Base-by-base conservation (phyloP, 73 alveolate species). In the Paramecium tetraurelia region DNA sequence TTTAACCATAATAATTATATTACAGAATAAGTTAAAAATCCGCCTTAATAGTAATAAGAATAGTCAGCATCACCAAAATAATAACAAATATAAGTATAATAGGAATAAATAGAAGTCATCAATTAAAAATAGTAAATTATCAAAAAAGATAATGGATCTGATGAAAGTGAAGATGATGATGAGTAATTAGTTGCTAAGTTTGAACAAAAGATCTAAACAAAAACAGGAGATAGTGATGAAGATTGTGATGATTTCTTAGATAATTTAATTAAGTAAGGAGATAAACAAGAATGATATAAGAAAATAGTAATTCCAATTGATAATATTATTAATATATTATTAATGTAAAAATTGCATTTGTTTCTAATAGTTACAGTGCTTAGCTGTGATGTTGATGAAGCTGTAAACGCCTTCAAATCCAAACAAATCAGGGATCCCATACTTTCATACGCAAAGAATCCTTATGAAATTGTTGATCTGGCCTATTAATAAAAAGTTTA, bases 231-330 rank as follows among this genome's bases (percentile, higher is more conserved):
- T 75, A 75, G 87, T 33, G 87, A 75, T 75, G 87, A 75, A 41
- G 87, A 75, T 41, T 75, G 59, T 36, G 87, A 75, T 75, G 87
- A 75, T 38, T 75, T 38, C 46, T 75, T 75, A 36, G 59, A 75
- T 75, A 38, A 75, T 22, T 75, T 75, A 75, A 41, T 29, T 38
- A 38, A 75, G n/a, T 29, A 75, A 38, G 87, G 38, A 35, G 84
- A 63, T 63, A 33, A 63, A 18, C 16, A 53, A 63, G 84, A 63
- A 33, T 63, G 84, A 63, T 11, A 18, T n/a, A 31, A 53, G 21
- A 53, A 53, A 18, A n/a, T 53, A 53, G 69, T 18, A 53, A 53
- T 53, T 53, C 8, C 9, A 63, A 63, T 63, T 63, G 46, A 63
- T 63, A 63, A 63, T 63, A 63, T 63, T 63, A 63, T 59, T 59